Base-by-base conservation (phyloP, 768 basidiomycete species). In the Pleurotus djamor region DNA sequence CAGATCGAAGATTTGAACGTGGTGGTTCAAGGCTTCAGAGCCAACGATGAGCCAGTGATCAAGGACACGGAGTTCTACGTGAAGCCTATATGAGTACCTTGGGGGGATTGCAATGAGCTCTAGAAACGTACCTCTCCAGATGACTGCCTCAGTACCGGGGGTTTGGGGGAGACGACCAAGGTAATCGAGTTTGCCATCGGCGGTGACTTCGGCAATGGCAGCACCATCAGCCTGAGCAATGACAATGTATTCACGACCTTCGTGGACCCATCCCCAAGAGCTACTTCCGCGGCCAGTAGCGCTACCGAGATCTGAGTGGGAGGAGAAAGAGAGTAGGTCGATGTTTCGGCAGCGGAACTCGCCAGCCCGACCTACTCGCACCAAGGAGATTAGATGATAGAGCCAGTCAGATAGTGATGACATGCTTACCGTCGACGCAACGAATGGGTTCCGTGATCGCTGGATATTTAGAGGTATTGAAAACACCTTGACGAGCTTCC, bases 1-100 rank as follows among this genome's bases (percentile, higher is more conserved):
- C 6, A 70, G 58, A 60, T 72, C 67, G 58, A 72, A 72, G 36
- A 70, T 66, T 56, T 72, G 69, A 33, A 71, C 63, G 28, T 66
- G 64, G 38, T 70, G 69, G 48, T 65, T 65, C n/a, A 51, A 56
- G 1, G 69, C 69, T 45, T 70, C 69, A 17, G 64, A 66, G 41
- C 69, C 69, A 36, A 70, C 67, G 57, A 66, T 63, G 3, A 65
- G 66, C 48, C 63, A 62, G 52, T 67, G 56, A 13, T 66, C 63
- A 37, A 66, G 61, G 34, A 67, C 66, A 16, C 68, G 68, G 44
- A 72, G 67, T 43, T 71, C 71, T 56, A 32, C 17, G 4, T 17
- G 45, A 32, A n/a, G 5, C n/a, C 17, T 28, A 41, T 7, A 14
- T 3, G 35, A 9, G n/a, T 1, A 8, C 2, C 10, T n/a, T 41